Conservation (phyloP, 192 early-diverging fungal species). For the Cladochytrium replicatum region DNA sequence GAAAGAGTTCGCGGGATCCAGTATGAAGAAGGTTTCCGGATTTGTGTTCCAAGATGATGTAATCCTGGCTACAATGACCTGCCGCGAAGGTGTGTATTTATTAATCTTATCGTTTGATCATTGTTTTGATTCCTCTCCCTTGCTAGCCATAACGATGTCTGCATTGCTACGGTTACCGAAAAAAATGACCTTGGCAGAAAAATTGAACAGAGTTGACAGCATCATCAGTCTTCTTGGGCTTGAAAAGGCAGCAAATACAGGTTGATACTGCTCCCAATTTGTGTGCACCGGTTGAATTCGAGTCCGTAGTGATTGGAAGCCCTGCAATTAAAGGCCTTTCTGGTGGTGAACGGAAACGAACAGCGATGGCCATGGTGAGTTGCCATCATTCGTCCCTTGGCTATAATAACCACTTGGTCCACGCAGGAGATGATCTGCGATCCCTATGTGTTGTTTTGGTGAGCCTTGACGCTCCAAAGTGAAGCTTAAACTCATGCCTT, state of each 20-base stretch:
- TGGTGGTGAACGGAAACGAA: constrained; percentile 65
- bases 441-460: constrained; percentile 53
- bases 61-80: constrained; percentile 58
- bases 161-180: constrained; percentile 46
- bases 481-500: not conserved
- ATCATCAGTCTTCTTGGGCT: constrained; percentile 52
- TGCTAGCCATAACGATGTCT: constrained; percentile 53
- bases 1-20: constrained; percentile 31
- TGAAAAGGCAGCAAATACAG: constrained; percentile 56
- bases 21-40: constrained; percentile 42
- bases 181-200: constrained; percentile 22
- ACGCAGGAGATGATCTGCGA: constrained; percentile 52
- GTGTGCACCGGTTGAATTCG: no score
- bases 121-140: not conserved
- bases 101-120: no score
- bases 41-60: constrained; percentile 55
- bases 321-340: constrained; percentile 54
- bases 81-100: constrained; percentile 44
- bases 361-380: constrained; percentile 52
- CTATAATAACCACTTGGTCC: not conserved
- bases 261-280: no score
- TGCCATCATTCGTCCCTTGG: no score
- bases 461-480: not conserved
- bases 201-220: constrained; percentile 36
- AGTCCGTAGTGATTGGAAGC: constrained; percentile 57